Evolutionary conservation across 108 stramenopile species (phyloP), one percentile per base, ranked within the genome.

Genomic region (Discostella pseudostelligera): DNA sequence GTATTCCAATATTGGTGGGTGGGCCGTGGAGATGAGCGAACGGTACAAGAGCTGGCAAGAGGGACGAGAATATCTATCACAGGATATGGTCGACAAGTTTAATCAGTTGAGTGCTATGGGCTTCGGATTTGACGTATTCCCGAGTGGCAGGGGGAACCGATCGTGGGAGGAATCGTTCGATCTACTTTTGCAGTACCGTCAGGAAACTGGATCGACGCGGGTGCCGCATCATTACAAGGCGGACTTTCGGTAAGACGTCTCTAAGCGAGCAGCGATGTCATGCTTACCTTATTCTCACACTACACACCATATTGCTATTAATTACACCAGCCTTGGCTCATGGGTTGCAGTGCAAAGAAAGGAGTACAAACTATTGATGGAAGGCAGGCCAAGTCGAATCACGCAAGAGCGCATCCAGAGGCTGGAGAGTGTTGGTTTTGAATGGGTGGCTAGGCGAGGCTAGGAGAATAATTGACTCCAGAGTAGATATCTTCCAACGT

Each of bases 311-410:
- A 37, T 56, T 26, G 37, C n/a, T 56, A 17, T 26, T 54, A 3
- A 26, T 24, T 26, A 25, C 21, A 26, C 10, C 3, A 56, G 55
- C 59, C 59, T 60, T 25, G 59, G 59, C 13, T 46, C 59, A 45
- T 44, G 59, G 45, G 55, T 56, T 35, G 55, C 55, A 26, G 55
- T 56, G 20, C 83, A 81, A 59, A 58, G 80, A 11, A 54, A 65
- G 10, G 73, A 81, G 59, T 73, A 78, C 72, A 84, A 81, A 29
- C 48, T 74, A 12, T 70, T 57, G 14, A 80, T 69, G 21, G 72
- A 77, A 16, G 70, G 71, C 22, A 84, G 75, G 29, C 62, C 63
- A 28, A 75, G 79, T 11, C 61, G 77, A 13, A 71, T 83, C 64
- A 80, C 72, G 3, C 74, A 77, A 4, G 83, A 84, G 55, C 67